phyloP scores from a whole-genome alignment of 257 asterid genomes.

The Solanum tarijense region DNA sequence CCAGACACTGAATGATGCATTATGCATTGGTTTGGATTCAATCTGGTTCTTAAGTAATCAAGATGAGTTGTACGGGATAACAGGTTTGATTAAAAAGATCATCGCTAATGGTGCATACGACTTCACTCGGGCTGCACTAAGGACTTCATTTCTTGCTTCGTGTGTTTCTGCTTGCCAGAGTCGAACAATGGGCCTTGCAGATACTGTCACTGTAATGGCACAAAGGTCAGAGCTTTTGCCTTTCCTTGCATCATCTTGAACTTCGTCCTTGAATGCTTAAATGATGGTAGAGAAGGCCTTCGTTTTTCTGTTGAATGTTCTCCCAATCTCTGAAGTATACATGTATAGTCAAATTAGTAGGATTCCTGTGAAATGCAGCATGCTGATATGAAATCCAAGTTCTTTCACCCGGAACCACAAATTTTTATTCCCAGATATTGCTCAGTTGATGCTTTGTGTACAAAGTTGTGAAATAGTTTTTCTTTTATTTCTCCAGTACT shows the following conservation, averaged over 20 bases:
- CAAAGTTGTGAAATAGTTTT: not conserved
- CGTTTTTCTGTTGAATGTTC: not conserved
- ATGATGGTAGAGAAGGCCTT: not conserved
- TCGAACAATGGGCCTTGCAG: constrained; percentile 89
- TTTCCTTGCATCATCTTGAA: not conserved
- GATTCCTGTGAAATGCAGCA: not conserved
- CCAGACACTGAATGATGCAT: constrained; percentile 81
- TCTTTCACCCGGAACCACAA: not conserved
- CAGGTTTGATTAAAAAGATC: constrained; percentile 72
- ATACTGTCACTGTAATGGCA: constrained; percentile 95
- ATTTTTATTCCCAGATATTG: not conserved
- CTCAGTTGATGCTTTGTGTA: not conserved
- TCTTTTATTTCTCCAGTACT: not conserved
- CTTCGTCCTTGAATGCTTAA: not conserved
- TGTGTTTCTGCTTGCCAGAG: constrained; percentile 98
- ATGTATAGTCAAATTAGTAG: not conserved
- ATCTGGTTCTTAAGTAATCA: constrained; percentile 84
- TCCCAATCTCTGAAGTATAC: not conserved
- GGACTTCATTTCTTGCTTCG: constrained; percentile 98
- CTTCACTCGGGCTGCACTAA: constrained; percentile 87
- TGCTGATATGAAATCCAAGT: not conserved
- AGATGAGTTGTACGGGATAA: constrained; percentile 67
- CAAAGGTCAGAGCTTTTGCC: constrained; percentile 46
- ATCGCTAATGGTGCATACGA: constrained; percentile 81
- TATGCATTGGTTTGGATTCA: constrained; percentile 88